Base-by-base conservation (phyloP, 768 basidiomycete species). In the Coprinopsis sp. region DNA sequence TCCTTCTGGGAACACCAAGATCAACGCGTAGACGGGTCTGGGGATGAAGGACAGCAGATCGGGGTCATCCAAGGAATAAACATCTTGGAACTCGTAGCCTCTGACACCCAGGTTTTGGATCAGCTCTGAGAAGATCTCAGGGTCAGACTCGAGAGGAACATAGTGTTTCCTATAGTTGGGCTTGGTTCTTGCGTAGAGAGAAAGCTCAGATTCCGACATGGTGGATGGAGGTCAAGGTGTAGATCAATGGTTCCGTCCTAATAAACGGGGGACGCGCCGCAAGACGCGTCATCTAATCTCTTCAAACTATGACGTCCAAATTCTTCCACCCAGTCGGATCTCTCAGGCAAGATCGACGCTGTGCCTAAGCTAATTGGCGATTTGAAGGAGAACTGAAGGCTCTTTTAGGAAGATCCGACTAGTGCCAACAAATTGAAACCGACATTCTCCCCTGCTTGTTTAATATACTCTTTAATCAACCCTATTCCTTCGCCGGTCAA, bases 301-400 rank as follows among this genome's bases (percentile, higher is more conserved):
- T 24, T 16, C 14, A n/a, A n/a, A 24, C 25, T 28, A 30, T 34
- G 29, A 39, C 40, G 28, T 67, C 69, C 67, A 41, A 60, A n/a
- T 71, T 77, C 54, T 56, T 69, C 51, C 57, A 66, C 37, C 60
- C 68, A 6, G 10, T 23, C 65, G 14, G 46, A 58, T 30, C 57
- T 71, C 27, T 38, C 59, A 34, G 68, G 69, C 25, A 77, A 76
- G 57, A 66, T 61, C 3, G 59, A 76, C 39, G 59, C 77, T 39
- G 63, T 76, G 3, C 96, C 96, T 0, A 82, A 96, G 67, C 67
- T 99, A 44, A 79, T 87, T 28, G 79, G 92, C 68, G 93, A 96
- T 69, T 64, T 98, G 48, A 85, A 94, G 68, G 62, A 58, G 48
- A 56, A 61, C 51, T 53, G 27, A 42, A 25, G 24, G 36, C 33